phyloP scores from a whole-genome alignment of 345 rosid genomes.

The Aquilaria malaccensis region DNA sequence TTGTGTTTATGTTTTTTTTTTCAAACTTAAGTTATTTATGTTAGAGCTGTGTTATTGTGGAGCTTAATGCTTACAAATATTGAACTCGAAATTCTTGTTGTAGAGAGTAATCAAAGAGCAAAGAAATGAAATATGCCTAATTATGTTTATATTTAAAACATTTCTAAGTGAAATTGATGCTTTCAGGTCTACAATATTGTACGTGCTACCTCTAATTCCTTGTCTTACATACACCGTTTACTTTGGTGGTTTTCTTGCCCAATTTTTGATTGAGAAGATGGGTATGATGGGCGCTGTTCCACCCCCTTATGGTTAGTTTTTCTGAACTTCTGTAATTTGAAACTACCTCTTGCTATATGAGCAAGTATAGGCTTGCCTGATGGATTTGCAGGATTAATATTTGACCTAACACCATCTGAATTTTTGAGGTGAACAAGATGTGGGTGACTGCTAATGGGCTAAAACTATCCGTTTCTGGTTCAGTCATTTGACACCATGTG shows the following conservation, averaged over 20 bases:
- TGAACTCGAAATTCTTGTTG: no score
- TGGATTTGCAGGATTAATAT: not conserved
- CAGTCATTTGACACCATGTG: not conserved
- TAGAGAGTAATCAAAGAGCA: not conserved
- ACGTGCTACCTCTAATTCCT: slow-evolving; percentile 66
- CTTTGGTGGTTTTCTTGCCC: slow-evolving; percentile 76
- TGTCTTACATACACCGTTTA: slow-evolving; percentile 62
- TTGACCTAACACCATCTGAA: not conserved
- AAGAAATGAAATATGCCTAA: no score
- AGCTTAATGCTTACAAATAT: no score
- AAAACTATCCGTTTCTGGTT: not conserved
- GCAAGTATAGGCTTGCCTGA: not conserved
- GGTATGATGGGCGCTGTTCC: slow-evolving; percentile 96
- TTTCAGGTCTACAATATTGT: slow-evolving; percentile 69
- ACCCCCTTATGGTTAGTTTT: slow-evolving; percentile 84
- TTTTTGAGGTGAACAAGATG: not conserved
- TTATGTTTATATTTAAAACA: no score
- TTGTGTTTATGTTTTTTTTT: no score
- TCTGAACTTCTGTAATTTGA: slow-evolving; percentile 15
- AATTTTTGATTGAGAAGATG: slow-evolving; percentile 87
- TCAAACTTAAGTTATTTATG: no score
- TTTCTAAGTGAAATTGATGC: slow-evolving; percentile 20
- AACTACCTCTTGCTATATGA: not conserved
- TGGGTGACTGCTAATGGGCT: not conserved
- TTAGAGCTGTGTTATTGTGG: not conserved